These are phyloP conservation scores for Fraxinus anomala DNA, from an alignment of 257 asterid species.

Conservation along the genomic window DNA sequence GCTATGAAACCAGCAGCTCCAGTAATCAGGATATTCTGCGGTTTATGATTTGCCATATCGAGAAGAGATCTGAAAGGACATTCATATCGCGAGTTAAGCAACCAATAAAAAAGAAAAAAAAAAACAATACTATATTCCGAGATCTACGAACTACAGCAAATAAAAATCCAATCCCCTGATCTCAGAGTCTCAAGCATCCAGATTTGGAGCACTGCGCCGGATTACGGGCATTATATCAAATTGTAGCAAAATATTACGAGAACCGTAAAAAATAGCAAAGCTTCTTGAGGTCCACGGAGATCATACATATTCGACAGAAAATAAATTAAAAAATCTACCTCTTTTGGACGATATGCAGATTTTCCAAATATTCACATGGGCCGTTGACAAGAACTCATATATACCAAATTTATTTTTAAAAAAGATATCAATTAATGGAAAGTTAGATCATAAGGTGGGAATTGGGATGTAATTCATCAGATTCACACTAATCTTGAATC, in stretches of 20 bases:
- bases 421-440: neutral
- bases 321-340: too few species aligned
- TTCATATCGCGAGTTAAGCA: constrained; percentile 18
- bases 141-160: constrained; percentile 4
- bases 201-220: neutral
- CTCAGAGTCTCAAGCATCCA: neutral
- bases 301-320: too few species aligned
- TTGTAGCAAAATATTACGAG: too few species aligned
- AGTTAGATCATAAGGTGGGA: neutral
- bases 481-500: constrained; percentile 21
- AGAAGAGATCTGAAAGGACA: constrained; percentile 25
- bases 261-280: too few species aligned
- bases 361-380: neutral
- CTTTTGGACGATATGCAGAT: too few species aligned
- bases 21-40: constrained; percentile 50
- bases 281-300: too few species aligned
- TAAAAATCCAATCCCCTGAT: neutral
- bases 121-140: neutral
- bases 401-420: neutral
- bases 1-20: constrained; percentile 56
- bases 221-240: too few species aligned
- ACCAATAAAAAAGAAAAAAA: neutral
- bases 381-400: neutral
- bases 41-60: constrained; percentile 39
- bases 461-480: neutral